Conservation (phyloP, 2,329 filamentous ascomycete genomes). For the Bipolaris bicolor region DNA sequence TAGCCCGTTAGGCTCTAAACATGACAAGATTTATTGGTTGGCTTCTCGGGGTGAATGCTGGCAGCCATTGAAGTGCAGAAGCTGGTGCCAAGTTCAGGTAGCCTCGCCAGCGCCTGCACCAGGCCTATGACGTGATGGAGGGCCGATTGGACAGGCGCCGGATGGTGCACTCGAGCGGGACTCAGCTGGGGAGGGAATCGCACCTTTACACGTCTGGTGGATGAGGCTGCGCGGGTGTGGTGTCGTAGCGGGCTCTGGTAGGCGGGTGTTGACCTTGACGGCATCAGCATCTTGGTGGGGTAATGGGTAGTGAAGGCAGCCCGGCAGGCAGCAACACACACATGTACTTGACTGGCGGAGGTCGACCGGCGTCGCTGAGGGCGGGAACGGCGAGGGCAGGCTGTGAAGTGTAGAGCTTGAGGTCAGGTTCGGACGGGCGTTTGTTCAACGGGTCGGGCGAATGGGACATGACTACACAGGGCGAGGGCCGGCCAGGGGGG, state of each 20-base stretch:
- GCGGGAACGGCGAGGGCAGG: constrained; percentile 56
- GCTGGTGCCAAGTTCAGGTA: neutral
- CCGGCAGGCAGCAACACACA: constrained; percentile 37
- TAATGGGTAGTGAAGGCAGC: constrained; percentile 27
- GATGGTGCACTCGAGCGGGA: neutral
- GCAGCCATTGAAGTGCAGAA: neutral
- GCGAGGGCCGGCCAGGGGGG: neutral
- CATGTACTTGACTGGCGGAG: constrained; percentile 58
- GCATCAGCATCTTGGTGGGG: constrained; percentile 37
- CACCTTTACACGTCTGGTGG: constrained; percentile 68
- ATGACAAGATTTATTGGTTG: neutral
- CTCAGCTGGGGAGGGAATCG: constrained; percentile 7
- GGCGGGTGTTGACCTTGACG: constrained; percentile 60
- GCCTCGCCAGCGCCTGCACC: neutral
- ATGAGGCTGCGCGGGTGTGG: constrained; percentile 66
- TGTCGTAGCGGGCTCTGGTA: constrained; percentile 70
- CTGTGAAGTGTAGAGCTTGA: constrained; percentile 53
- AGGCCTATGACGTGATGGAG: constrained; percentile 1
- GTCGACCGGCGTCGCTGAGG: constrained; percentile 47
- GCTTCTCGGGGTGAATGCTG: neutral
- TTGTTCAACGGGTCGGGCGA: constrained; percentile 25
- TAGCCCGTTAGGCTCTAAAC: neutral
- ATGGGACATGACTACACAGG: constrained; percentile 23
- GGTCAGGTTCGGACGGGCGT: constrained; percentile 29
- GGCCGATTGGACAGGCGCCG: neutral